Conservation (phyloP, 78 protist species). For the Dictyostelium brefeldianum region DNA sequence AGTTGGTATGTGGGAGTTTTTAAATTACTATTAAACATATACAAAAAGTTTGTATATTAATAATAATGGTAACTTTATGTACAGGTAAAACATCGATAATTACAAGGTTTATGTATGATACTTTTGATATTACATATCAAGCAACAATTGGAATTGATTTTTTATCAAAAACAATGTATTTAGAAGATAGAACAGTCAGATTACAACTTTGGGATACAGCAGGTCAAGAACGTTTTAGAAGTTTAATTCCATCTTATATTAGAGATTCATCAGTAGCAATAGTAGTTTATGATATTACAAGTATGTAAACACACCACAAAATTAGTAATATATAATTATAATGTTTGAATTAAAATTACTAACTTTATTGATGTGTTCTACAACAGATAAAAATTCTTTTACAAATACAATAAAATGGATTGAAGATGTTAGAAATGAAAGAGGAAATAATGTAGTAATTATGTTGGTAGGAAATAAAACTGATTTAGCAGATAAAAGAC, state of each 20-base stretch:
- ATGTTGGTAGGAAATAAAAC: slow-evolving; percentile 98
- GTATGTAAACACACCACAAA: slow-evolving; percentile 62
- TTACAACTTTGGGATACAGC: slow-evolving; percentile 99
- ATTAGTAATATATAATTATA: too few species aligned
- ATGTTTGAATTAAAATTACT: too few species aligned
- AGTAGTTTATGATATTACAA: slow-evolving; percentile 98
- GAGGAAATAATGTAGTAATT: slow-evolving; percentile 96
- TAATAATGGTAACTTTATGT: not conserved
- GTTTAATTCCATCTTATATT: slow-evolving; percentile 98
- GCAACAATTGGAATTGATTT: slow-evolving; percentile 99
- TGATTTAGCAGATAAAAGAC: slow-evolving; percentile 94
- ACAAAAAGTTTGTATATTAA: not conserved
- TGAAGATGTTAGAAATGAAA: slow-evolving; percentile 95
- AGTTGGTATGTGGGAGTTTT: slow-evolving; percentile 21
- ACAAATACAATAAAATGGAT: slow-evolving; percentile 93
- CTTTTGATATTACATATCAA: slow-evolving; percentile 97
- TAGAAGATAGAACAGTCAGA: slow-evolving; percentile 97
- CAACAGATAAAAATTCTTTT: slow-evolving; percentile 93
- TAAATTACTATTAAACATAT: not conserved
- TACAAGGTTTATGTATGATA: slow-evolving; percentile 99
- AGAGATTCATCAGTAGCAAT: slow-evolving; percentile 98
- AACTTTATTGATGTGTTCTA: too few species aligned
- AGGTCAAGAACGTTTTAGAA: slow-evolving; percentile 93
- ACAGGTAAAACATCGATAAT: slow-evolving; percentile 93
- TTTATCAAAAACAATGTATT: slow-evolving; percentile 95